These are phyloP conservation scores for Neurospora sp. DNA, from an alignment of 2,329 filamentous ascomycete species.

Conservation along the genomic window DNA sequence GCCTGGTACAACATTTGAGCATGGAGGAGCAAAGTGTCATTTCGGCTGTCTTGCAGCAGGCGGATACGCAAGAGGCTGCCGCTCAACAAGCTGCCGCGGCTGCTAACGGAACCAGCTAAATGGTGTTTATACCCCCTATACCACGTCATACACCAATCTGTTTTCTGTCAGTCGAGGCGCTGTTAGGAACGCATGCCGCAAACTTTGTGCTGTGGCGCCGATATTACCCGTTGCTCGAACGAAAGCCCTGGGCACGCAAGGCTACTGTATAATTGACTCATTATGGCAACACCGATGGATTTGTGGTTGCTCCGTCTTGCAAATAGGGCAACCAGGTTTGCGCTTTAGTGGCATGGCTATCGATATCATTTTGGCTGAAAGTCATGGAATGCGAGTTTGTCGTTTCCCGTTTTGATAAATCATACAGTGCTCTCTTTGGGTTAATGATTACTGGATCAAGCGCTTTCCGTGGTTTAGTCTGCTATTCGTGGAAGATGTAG, in stretches of 20 bases:
- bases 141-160: not conserved
- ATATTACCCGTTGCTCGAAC: not conserved
- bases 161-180: not conserved
- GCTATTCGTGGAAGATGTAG: not conserved
- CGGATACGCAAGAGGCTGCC: slow-evolving; percentile 35
- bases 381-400: not conserved
- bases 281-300: not conserved
- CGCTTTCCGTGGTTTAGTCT: not conserved
- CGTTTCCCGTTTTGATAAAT: not conserved
- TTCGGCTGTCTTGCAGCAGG: slow-evolving; percentile 66
- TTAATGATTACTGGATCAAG: not conserved
- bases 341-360: not conserved
- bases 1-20: slow-evolving; percentile 67
- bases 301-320: not conserved
- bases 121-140: not conserved
- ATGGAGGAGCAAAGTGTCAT: slow-evolving; percentile 75
- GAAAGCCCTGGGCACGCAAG: not conserved
- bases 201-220: not conserved
- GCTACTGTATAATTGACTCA: not conserved
- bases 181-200: not conserved
- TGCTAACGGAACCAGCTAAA: slow-evolving; percentile 14
- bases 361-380: not conserved
- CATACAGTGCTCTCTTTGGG: not conserved
- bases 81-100: slow-evolving; percentile 5
- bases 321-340: not conserved